Evolutionary conservation across 257 asterid species (phyloP).

Genomic region (Paraleonurus japonicus): DNA sequence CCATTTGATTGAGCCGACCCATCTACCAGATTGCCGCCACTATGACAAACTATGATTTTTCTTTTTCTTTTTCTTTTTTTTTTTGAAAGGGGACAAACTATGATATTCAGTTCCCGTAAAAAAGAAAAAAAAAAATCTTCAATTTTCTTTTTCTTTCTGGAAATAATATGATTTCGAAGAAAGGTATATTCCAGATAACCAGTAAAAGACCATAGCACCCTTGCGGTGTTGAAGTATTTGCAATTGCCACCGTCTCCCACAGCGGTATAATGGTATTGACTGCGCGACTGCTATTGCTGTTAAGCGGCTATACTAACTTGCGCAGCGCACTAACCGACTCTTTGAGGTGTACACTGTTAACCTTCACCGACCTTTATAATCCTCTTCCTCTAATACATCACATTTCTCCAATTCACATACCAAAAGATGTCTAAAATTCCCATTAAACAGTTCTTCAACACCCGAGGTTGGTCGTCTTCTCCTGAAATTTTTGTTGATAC

Average conservation of each 20-base stretch:
- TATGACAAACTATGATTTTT: too few species aligned
- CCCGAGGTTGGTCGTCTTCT: constrained; percentile 33
- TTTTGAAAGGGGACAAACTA: too few species aligned
- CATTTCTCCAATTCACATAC: constrained; percentile 1
- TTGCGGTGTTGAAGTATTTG: not conserved
- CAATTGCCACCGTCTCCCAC: not conserved
- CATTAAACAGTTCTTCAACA: constrained; percentile 37
- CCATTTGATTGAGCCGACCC: too few species aligned
- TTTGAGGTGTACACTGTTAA: not conserved
- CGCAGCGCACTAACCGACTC: constrained; percentile 27
- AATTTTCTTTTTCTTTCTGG: not conserved
- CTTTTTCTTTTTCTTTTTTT: too few species aligned
- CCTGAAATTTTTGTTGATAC: not conserved
- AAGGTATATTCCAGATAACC: not conserved
- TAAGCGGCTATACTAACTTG: constrained; percentile 20
- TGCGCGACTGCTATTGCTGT: not conserved
- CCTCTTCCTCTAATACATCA: not conserved
- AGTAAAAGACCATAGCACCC: constrained; percentile 16
- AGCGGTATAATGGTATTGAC: not conserved
- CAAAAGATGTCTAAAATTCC: constrained; percentile 42
- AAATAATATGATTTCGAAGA: not conserved
- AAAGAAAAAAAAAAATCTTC: too few species aligned
- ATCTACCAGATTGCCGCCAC: too few species aligned
- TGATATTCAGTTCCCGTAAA: too few species aligned
- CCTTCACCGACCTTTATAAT: not conserved